Evolutionary conservation across 2,329 filamentous ascomycete species (phyloP).

Genomic region (Metarhizium rileyi): DNA sequence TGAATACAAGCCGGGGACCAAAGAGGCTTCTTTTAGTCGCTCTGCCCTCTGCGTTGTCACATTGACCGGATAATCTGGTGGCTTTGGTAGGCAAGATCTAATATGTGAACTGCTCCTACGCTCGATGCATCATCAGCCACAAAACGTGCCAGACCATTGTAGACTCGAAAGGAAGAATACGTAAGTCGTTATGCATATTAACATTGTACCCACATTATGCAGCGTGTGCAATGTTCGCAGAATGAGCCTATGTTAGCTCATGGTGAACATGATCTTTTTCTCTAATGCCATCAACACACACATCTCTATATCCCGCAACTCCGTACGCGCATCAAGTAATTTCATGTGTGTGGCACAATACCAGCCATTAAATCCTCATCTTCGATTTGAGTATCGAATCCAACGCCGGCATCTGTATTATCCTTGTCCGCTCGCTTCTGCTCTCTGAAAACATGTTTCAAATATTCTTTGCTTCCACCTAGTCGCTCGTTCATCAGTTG

Average conservation of each 20-base stretch:
- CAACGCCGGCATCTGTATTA: conserved; percentile 21
- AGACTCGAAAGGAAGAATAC: too few relatives aligned
- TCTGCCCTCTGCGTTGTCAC: too few relatives aligned
- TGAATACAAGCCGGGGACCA: too few relatives aligned
- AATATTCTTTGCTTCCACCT: conserved; percentile 45
- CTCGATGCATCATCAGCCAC: too few relatives aligned
- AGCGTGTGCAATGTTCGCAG: neutral
- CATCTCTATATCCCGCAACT: neutral
- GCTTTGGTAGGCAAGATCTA: too few relatives aligned
- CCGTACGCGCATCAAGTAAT: neutral
- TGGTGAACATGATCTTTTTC: neutral
- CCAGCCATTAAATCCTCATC: conserved; percentile 55
- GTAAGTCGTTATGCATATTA: neutral
- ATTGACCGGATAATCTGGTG: too few relatives aligned
- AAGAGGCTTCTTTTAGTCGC: too few relatives aligned
- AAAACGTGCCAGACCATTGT: too few relatives aligned
- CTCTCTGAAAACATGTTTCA: conserved; percentile 36
- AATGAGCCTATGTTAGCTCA: neutral
- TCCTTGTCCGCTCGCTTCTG: conserved; percentile 37
- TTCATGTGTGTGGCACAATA: conserved; percentile 16
- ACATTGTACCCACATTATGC: neutral
- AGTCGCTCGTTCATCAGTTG: conserved; percentile 44
- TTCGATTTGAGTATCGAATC: conserved; percentile 40
- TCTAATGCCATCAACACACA: neutral
- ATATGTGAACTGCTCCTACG: too few relatives aligned